Evolutionary conservation across 768 basidiomycete genomes (phyloP).

Genomic region (Russula compacta): DNA sequence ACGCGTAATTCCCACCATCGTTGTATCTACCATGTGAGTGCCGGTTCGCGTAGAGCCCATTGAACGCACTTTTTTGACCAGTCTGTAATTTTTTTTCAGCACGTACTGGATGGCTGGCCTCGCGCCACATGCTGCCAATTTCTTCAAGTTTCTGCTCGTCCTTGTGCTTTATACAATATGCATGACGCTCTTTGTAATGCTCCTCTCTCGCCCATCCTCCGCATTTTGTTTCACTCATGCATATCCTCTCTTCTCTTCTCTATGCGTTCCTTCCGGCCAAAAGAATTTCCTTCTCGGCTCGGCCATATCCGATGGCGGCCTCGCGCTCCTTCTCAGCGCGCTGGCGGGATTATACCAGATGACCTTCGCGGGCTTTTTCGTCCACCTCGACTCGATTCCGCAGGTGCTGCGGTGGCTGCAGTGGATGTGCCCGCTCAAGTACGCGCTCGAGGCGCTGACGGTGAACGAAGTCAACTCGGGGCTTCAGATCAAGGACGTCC

Average conservation of each 20-base stretch:
- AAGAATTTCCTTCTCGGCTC: conserved; percentile 89
- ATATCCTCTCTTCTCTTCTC: too few species aligned
- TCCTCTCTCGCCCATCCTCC: neutral
- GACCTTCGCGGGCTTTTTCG: conserved; percentile 91
- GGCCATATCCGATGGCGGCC: conserved; percentile 75
- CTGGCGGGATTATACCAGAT: conserved; percentile 45
- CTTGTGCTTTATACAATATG: conserved; percentile 78
- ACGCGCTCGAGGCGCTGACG: conserved; percentile 69
- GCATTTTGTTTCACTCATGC: neutral
- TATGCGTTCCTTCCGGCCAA: too few species aligned
- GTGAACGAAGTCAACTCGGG: conserved; percentile 92
- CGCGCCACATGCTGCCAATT: conserved; percentile 63
- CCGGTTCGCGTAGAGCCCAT: neutral
- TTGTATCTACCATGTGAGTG: conserved; percentile 74
- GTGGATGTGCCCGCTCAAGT: conserved; percentile 83
- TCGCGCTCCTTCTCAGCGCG: conserved; percentile 83
- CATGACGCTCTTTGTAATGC: conserved; percentile 73
- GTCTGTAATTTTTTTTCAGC: conserved; percentile 28
- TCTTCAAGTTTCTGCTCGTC: conserved; percentile 93
- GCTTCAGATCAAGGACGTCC: conserved; percentile 67
- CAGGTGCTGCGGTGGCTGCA: conserved; percentile 91
- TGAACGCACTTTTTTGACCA: neutral
- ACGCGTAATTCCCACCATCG: conserved; percentile 79
- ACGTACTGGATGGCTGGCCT: conserved; percentile 96
- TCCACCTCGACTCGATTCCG: conserved; percentile 76